Conservation (phyloP, 805 yeast genomes). For the Saccharomycopsis lassenensis region DNA sequence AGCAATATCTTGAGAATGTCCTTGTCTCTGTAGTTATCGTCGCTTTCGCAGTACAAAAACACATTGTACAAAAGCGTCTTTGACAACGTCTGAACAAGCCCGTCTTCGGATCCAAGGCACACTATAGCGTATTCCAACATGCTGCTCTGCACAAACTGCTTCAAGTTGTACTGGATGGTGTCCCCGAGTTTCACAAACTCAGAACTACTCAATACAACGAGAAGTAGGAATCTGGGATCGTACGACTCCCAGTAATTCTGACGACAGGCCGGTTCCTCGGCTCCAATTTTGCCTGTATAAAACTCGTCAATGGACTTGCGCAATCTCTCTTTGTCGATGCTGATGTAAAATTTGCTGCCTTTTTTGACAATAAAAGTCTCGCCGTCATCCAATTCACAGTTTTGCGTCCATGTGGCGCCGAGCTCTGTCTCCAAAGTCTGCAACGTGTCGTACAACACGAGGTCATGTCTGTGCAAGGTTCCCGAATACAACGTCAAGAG, state of each 20-base stretch:
- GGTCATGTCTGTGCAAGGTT: slow-evolving; percentile 47
- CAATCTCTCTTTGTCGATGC: slow-evolving; percentile 39
- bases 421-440: slow-evolving; percentile 43
- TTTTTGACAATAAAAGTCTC: slow-evolving; percentile 3
- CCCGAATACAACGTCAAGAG: slow-evolving; percentile 53
- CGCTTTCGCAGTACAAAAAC: slow-evolving; percentile 30
- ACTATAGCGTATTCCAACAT: slow-evolving; percentile 41
- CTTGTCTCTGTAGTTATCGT: slow-evolving; percentile 40
- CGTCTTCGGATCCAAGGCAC: slow-evolving; percentile 31
- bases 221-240: slow-evolving; percentile 61
- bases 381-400: not conserved
- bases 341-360: slow-evolving; percentile 28
- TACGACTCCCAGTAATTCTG: slow-evolving; percentile 28
- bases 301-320: slow-evolving; percentile 35
- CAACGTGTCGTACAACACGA: slow-evolving; percentile 46
- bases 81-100: slow-evolving; percentile 27
- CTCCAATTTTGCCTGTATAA: slow-evolving; percentile 14
- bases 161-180: too few relatives aligned
- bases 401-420: slow-evolving; percentile 56
- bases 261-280: not conserved
- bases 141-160: slow-evolving; percentile 44
- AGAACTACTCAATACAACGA: slow-evolving; percentile 50
- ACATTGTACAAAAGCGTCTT: slow-evolving; percentile 35
- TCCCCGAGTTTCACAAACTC: slow-evolving; percentile 38
- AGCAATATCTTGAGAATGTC: slow-evolving; percentile 43